A percentile compares a stretch with the other conserved stretches of the same genome.
Evolutionary conservation across 2,329 filamentous ascomycete genomes (phyloP).

Genomic region (Thelonectria olida): DNA sequence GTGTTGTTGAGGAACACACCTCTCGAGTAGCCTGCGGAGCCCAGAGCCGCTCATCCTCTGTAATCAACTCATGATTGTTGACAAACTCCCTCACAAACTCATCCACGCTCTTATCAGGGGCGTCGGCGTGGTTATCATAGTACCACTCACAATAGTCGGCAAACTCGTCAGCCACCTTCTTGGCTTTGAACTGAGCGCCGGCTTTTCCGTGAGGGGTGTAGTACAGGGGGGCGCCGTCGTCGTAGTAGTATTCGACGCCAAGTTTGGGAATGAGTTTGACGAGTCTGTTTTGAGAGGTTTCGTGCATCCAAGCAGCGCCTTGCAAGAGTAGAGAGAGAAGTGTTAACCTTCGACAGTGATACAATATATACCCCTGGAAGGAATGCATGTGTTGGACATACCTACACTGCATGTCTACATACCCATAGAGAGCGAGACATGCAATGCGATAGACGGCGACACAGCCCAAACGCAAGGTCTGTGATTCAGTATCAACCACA

Average conservation of each 20-base stretch:
- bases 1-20: background rate
- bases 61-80: slow-evolving; percentile 18
- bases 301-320: slow-evolving; percentile 24
- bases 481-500: slow-evolving; percentile 16
- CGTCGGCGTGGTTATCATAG: slow-evolving; percentile 9
- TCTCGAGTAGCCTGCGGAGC: slow-evolving; percentile 15
- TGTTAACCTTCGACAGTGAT: slow-evolving; percentile 18
- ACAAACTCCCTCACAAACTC: slow-evolving; percentile 19
- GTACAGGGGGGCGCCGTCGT: slow-evolving; percentile 19
- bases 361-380: slow-evolving; percentile 9
- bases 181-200: slow-evolving; percentile 23
- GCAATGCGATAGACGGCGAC: slow-evolving; percentile 20
- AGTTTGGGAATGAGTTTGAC: slow-evolving; percentile 21
- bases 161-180: slow-evolving; percentile 20
- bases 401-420: slow-evolving; percentile 16
- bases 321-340: slow-evolving; percentile 2
- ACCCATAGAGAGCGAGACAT: background rate
- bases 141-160: slow-evolving; percentile 20
- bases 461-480: slow-evolving; percentile 23
- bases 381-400: slow-evolving; percentile 16
- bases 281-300: slow-evolving; percentile 20
- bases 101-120: slow-evolving; percentile 10
- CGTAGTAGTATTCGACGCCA: slow-evolving; percentile 23
- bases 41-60: slow-evolving; percentile 19
- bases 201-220: slow-evolving; percentile 15